Evolutionary conservation across 2,329 filamentous ascomycete genomes (phyloP).

Genomic region (Phialophora chinensis): DNA sequence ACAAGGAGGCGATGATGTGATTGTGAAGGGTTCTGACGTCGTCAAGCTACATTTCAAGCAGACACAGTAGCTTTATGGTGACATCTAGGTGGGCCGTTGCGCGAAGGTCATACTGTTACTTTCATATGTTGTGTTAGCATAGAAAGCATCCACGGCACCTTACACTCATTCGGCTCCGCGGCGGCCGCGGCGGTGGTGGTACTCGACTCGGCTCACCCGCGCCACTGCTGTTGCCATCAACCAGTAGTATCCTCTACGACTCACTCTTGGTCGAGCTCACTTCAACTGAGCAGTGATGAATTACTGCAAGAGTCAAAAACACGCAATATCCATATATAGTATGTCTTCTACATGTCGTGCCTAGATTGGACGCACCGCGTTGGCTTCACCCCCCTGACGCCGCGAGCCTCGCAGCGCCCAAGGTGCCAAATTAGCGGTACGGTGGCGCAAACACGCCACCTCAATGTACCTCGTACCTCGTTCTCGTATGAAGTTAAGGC

Average conservation of each 20-base stretch:
- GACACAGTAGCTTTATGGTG: neutral
- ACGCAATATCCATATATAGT: neutral
- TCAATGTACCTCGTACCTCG: too few relatives aligned
- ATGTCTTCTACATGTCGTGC: neutral
- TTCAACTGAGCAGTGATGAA: too few relatives aligned
- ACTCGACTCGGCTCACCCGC: too few relatives aligned
- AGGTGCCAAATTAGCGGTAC: neutral
- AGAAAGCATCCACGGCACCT: too few relatives aligned
- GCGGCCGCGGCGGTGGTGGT: neutral
- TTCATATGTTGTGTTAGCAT: neutral
- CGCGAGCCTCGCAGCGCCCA: neutral
- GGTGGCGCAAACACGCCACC: neutral
- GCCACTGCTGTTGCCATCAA: too few relatives aligned
- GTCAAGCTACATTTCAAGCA: conserved; percentile 5
- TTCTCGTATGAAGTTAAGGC: too few relatives aligned
- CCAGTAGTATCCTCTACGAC: too few relatives aligned
- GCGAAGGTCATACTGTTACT: neutral
- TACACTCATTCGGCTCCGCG: too few relatives aligned
- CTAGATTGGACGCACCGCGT: neutral
- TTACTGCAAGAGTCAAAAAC: too few relatives aligned
- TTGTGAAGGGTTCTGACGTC: neutral
- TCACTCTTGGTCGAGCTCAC: too few relatives aligned
- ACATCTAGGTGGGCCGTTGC: neutral
- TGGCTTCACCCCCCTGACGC: neutral
- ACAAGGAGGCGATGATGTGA: conserved; percentile 3